These are phyloP conservation scores for Cystoderma amianthinum DNA, from an alignment of 768 basidiomycete species.

Conservation along the genomic window DNA sequence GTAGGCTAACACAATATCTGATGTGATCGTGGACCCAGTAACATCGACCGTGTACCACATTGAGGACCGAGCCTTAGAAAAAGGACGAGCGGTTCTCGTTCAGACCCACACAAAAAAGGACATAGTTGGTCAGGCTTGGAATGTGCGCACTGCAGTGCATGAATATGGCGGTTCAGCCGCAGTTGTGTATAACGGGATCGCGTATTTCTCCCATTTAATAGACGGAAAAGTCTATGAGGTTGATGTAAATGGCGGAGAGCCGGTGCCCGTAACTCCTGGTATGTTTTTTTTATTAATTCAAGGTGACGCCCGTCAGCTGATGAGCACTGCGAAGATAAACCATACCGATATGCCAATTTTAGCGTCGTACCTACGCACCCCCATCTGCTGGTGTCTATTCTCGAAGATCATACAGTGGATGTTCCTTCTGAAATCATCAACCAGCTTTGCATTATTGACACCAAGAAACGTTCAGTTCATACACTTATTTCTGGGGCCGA, in stretches of 20 bases:
- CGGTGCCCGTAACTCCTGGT: constrained; percentile 70
- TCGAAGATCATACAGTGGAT: constrained; percentile 64
- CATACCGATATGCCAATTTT: constrained; percentile 33
- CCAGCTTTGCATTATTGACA: constrained; percentile 50
- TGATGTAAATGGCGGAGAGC: constrained; percentile 22
- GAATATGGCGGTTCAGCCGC: constrained; percentile 70
- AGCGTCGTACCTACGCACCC: constrained; percentile 45
- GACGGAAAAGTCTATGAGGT: constrained; percentile 50
- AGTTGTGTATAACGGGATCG: constrained; percentile 36
- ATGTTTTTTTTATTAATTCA: constrained; percentile 16
- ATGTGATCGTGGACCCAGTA: constrained; percentile 47
- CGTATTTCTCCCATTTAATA: constrained; percentile 52
- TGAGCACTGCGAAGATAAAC: background rate
- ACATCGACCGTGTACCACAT: constrained; percentile 42
- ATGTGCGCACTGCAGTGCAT: constrained; percentile 53
- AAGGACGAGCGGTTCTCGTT: constrained; percentile 49
- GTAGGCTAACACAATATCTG: constrained; percentile 27
- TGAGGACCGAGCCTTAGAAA: constrained; percentile 51
- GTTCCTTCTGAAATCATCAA: constrained; percentile 46
- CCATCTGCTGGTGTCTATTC: constrained; percentile 51
- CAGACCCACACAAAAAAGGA: constrained; percentile 42
- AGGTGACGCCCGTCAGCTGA: too few species aligned
- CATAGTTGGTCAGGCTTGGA: constrained; percentile 46
- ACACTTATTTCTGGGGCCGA: constrained; percentile 52
- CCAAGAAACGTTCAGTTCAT: constrained; percentile 29